Base-by-base conservation (phyloP, 2,329 filamentous ascomycete genomes). In the Fusarium veterinarium region DNA sequence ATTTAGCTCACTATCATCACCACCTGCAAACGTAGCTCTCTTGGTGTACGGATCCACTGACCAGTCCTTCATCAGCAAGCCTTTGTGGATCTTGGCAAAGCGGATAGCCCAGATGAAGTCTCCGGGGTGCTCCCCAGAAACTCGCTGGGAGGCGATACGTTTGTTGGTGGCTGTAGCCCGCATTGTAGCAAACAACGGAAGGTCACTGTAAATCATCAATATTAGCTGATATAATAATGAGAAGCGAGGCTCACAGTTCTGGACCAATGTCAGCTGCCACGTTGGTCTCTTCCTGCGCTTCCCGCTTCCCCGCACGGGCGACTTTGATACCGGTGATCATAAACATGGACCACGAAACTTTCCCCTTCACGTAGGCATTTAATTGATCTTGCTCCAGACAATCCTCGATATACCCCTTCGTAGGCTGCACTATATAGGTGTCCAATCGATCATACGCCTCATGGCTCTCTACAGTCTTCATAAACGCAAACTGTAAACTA, bases 141-240 rank as follows among this genome's bases (percentile, higher is more conserved):
- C 5, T 8, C 0, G 1, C 20, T 16, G 37, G 2, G 52, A 44
- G 1, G 8, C 17, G 5, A 31, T 23, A 3, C 30, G 48, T 13
- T 37, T 7, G 0, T 20, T 41, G 4, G 30, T 60, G 0, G 19
- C 48, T 3, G 30, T 60, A 13, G 58, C 58, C 7, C 16, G 8
- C n/a, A 44, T 23, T 8, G 58, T 56, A 0, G 58, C 58, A 2
- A 60, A 16, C 0, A 33, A 2, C 1, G 38, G 58, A 4, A 60
- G 13, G 5, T 60, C 58, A 0, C 58, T 60, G 1, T 11, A 5
- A 3, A 25, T 1, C 7, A 1, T 41, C 20, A 23, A 7, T 8
- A n/a, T 31, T 1, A 17, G 0, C 2, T 17, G 8, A 3, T 1
- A 30, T 0, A 3, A 3, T 16, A 1, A 1, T 6, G 13, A 16